phyloP scores from a whole-genome alignment of 1,139 yeast genomes.

The Hanseniaspora gamundiae region DNA sequence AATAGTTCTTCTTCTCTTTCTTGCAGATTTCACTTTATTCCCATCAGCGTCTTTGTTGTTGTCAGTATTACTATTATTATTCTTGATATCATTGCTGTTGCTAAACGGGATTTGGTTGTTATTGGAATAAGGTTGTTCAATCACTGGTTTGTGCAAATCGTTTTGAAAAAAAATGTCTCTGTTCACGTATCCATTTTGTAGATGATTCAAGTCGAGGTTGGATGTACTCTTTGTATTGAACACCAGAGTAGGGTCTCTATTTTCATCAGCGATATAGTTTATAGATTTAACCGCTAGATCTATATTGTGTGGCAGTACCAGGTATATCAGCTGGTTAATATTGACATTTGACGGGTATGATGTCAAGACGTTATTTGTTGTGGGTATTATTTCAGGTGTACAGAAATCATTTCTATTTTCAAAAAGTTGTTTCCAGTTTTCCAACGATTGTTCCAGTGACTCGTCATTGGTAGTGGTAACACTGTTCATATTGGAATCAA shows the following conservation, averaged over 20 bases:
- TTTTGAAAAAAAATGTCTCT: slow-evolving; percentile 4
- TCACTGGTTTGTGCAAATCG: slow-evolving; percentile 6
- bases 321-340: slow-evolving; percentile 9
- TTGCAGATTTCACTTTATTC: background rate
- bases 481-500: background rate
- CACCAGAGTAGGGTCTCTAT: background rate
- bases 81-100: no score
- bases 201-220: background rate
- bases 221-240: slow-evolving; percentile 2
- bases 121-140: background rate
- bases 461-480: background rate
- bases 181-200: slow-evolving; percentile 5
- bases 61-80: no score
- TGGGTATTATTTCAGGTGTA: slow-evolving; percentile 1
- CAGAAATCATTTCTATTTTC: slow-evolving; percentile 6
- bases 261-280: slow-evolving; percentile 4
- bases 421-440: slow-evolving; percentile 6
- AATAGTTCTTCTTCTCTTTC: slow-evolving; percentile 4
- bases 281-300: slow-evolving; percentile 8
- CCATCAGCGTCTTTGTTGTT: no score
- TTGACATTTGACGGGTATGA: slow-evolving; percentile 7
- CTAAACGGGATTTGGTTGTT: no score
- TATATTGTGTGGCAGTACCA: slow-evolving; percentile 9
- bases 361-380: slow-evolving; percentile 6
- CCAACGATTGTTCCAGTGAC: slow-evolving; percentile 1